A percentile compares a stretch with the other conserved stretches of the same genome.
These are phyloP conservation scores for Epichloe elymi DNA, from an alignment of 2,329 filamentous ascomycete species.

Conservation along the genomic window DNA sequence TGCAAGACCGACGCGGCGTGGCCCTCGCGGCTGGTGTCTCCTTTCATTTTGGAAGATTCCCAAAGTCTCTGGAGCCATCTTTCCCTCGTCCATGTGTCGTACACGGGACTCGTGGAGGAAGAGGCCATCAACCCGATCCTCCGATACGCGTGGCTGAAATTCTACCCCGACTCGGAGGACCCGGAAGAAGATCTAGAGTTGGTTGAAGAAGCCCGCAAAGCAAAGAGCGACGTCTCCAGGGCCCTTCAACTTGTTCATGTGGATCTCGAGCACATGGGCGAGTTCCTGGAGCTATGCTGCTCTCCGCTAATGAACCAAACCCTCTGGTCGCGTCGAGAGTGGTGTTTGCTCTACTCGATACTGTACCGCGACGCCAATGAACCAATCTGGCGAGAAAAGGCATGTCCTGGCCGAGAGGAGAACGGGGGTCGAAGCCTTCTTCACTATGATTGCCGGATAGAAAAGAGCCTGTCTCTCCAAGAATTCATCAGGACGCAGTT, in stretches of 20 bases:
- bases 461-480: neutral
- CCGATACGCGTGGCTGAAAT: neutral
- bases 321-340: neutral
- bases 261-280: neutral
- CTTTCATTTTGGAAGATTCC: too few relatives aligned
- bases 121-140: neutral
- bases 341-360: neutral
- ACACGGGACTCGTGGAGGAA: neutral
- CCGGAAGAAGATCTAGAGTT: neutral
- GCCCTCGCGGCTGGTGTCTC: too few relatives aligned
- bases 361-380: neutral
- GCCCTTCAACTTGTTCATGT: neutral
- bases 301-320: neutral
- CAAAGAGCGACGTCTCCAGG: neutral
- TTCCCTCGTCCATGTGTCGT: too few relatives aligned
- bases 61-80: too few relatives aligned
- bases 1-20: too few relatives aligned
- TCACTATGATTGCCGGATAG: neutral
- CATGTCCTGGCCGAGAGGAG: neutral
- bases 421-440: neutral
- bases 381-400: neutral
- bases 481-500: neutral
- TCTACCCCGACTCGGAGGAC: neutral
- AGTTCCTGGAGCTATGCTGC: neutral
- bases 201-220: neutral